Conservation (phyloP, 2,329 filamentous ascomycete species). For the Stagonosporopsis chrysanthemi region DNA sequence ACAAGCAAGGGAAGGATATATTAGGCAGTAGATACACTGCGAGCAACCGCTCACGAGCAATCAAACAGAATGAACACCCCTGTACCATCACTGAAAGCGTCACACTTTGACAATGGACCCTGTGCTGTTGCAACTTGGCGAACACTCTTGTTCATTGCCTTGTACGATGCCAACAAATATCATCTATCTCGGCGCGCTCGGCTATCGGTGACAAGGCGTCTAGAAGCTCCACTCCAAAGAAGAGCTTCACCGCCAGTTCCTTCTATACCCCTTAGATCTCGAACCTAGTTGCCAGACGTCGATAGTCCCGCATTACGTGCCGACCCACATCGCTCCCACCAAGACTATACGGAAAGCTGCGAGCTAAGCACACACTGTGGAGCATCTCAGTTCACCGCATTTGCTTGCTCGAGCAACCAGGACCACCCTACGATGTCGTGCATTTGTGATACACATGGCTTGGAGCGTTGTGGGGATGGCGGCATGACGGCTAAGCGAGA, state of each 20-base stretch:
- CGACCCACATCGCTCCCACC: conserved; percentile 16
- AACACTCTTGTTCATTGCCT: neutral
- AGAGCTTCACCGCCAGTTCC: conserved; percentile 15
- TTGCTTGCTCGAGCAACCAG: conserved; percentile 16
- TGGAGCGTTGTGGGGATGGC: conserved; percentile 13
- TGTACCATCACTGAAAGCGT: conserved; percentile 1
- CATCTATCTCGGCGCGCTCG: neutral
- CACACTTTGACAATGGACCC: neutral
- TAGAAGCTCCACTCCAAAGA: neutral
- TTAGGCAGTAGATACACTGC: conserved; percentile 12
- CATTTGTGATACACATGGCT: conserved; percentile 25
- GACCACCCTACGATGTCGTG: conserved; percentile 25
- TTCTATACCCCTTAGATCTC: conserved; percentile 16
- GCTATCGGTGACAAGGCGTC: conserved; percentile 1
- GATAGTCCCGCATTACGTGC: conserved; percentile 12
- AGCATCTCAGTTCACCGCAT: conserved; percentile 24
- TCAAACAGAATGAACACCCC: conserved; percentile 18
- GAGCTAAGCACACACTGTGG: conserved; percentile 15
- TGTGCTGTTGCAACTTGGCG: neutral
- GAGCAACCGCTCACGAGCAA: conserved; percentile 11
- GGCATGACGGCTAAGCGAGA: conserved; percentile 13
- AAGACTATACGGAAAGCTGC: conserved; percentile 9
- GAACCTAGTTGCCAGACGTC: conserved; percentile 16
- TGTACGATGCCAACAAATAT: neutral
- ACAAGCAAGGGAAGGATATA: conserved; percentile 15